Conservation (phyloP, 176 grass and related monocot genomes). For the Zea luxurians region DNA sequence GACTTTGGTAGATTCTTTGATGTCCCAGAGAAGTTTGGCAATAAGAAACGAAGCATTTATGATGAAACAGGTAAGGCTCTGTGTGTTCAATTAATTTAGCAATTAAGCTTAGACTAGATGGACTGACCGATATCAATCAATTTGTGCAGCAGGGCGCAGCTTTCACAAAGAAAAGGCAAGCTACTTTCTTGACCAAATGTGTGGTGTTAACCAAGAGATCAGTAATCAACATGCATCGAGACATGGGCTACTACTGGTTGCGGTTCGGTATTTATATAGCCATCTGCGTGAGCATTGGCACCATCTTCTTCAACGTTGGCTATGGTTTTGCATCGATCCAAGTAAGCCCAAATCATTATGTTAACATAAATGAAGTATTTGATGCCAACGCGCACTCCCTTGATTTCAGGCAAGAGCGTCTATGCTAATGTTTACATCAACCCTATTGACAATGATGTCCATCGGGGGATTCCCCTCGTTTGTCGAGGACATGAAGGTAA, state of each 20-base stretch:
- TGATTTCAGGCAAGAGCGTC: constrained; percentile 47
- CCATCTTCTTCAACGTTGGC: constrained; percentile 54
- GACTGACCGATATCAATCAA: no score
- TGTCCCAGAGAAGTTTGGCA: not conserved
- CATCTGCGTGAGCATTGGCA: constrained; percentile 52
- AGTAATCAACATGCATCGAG: constrained; percentile 53
- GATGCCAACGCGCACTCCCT: not conserved
- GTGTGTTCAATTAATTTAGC: no score
- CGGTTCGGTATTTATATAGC: constrained; percentile 46
- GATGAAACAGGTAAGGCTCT: not conserved
- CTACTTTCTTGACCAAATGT: constrained; percentile 41
- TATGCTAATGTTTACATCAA: constrained; percentile 61
- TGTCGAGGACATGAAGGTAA: constrained; percentile 74
- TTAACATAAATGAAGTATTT: not conserved
- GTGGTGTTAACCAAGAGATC: constrained; percentile 54
- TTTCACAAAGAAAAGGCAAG: constrained; percentile 30
- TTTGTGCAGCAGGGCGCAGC: not conserved
- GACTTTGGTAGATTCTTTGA: not conserved
- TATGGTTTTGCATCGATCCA: constrained; percentile 51
- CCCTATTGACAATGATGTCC: constrained; percentile 56
- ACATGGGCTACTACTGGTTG: constrained; percentile 63
- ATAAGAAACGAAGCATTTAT: not conserved
- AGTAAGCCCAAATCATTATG: constrained; percentile 27
- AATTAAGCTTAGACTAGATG: no score
- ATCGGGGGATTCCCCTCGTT: constrained; percentile 66